Conservation (phyloP, 192 early-diverging fungal genomes). For the Dissophora globulifera region DNA sequence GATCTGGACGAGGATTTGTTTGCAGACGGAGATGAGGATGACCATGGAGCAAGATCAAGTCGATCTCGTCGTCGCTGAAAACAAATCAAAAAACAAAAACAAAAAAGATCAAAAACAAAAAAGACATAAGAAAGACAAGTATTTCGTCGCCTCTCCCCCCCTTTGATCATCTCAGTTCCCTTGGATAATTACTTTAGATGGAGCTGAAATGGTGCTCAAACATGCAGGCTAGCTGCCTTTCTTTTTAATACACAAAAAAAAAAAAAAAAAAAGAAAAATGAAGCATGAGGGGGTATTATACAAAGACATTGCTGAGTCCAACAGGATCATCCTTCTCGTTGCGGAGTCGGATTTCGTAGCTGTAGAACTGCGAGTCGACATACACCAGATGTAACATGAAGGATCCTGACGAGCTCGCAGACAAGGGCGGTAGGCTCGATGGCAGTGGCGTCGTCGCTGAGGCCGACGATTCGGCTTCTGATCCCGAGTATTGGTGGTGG, state of each 20-base stretch:
- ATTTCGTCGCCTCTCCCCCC: no score
- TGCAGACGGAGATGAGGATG: constrained; percentile 16
- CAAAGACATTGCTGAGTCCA: constrained; percentile 27
- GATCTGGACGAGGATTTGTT: constrained; percentile 32
- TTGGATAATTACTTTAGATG: no score
- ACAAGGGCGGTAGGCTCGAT: neutral
- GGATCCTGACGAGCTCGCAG: constrained; percentile 6
- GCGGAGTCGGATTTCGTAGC: constrained; percentile 38
- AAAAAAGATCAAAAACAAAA: no score
- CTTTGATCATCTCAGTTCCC: no score
- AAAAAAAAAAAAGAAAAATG: neutral
- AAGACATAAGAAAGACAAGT: no score
- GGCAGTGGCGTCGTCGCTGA: neutral
- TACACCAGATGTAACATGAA: constrained; percentile 40
- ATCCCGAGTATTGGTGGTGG: no score
- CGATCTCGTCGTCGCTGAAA: neutral
- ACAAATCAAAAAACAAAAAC: no score
- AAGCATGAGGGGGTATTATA: constrained; percentile 6
- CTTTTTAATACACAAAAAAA: neutral
- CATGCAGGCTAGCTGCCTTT: neutral
- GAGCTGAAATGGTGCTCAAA: no score
- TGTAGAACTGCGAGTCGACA: constrained; percentile 26
- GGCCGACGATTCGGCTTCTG: no score
- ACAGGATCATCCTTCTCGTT: constrained; percentile 42
- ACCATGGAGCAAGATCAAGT: neutral